Evolutionary conservation across 2,329 filamentous ascomycete genomes (phyloP).

Genomic region (Beauveria scarabaeidicola): DNA sequence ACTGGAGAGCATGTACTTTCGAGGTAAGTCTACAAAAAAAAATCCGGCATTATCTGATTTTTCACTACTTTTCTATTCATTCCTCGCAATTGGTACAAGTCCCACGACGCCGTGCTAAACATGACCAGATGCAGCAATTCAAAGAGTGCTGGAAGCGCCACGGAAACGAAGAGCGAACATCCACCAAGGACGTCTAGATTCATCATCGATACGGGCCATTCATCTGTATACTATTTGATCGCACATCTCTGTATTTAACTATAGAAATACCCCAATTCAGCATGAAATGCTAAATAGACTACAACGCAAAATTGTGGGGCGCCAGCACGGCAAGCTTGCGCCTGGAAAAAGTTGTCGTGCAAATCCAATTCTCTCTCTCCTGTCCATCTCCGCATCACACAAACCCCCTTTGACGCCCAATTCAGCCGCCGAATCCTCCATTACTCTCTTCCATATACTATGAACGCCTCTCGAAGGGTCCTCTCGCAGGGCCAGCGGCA

Average conservation of each 20-base stretch:
- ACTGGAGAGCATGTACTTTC: conserved; percentile 81
- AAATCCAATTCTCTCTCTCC: background rate
- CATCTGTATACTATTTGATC: background rate
- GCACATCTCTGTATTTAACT: background rate
- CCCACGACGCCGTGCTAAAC: background rate
- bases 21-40: conserved; percentile 55
- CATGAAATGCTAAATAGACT: background rate
- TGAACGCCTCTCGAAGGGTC: conserved; percentile 4
- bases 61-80: background rate
- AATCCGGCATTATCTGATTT: background rate
- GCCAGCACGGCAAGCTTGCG: background rate
- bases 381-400: background rate
- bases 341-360: background rate
- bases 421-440: background rate
- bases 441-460: background rate
- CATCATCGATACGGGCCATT: background rate
- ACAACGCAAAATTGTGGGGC: background rate
- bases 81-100: background rate
- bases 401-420: background rate
- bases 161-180: conserved; percentile 77
- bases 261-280: background rate
- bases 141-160: conserved; percentile 85
- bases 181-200: conserved; percentile 55
- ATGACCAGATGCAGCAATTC: conserved; percentile 74
- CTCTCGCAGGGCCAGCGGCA: background rate